phyloP scores from a whole-genome alignment of 768 basidiomycete genomes.

The Dioszegia crocea region DNA sequence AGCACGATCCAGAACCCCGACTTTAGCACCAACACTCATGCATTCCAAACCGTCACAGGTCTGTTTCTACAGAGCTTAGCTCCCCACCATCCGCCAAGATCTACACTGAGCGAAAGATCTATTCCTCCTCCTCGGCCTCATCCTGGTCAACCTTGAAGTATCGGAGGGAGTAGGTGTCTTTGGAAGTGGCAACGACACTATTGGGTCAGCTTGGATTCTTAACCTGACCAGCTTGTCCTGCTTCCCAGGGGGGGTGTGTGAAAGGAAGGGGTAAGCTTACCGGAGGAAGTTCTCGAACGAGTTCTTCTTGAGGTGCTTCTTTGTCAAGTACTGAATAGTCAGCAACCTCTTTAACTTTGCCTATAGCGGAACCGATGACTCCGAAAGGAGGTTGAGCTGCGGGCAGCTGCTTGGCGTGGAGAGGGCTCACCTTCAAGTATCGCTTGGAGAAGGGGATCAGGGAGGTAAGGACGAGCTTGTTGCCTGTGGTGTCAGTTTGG shows the following conservation, averaged over 20 bases:
- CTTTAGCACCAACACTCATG: no score
- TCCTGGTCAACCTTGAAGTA: slow-evolving; percentile 62
- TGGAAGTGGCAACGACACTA: slow-evolving; percentile 79
- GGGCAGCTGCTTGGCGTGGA: not conserved
- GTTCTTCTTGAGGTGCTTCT: slow-evolving; percentile 99
- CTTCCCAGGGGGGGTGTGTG: not conserved
- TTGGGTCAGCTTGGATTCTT: slow-evolving; percentile 4
- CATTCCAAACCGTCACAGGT: no score
- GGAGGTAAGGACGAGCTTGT: slow-evolving; percentile 78
- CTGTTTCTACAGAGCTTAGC: no score
- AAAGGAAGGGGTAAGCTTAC: slow-evolving; percentile 44
- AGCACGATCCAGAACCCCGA: no score
- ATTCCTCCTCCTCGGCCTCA: slow-evolving; percentile 51
- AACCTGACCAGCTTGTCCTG: not conserved
- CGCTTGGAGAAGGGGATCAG: slow-evolving; percentile 90
- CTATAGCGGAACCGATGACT: no score
- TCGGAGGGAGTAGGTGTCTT: slow-evolving; percentile 88
- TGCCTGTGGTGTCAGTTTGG: slow-evolving; percentile 49
- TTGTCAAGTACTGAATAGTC: slow-evolving; percentile 75
- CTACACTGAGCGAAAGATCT: slow-evolving; percentile 19
- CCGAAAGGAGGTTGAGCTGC: no score
- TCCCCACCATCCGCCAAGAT: not conserved
- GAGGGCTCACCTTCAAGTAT: slow-evolving; percentile 61
- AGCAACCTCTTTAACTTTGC: no score
- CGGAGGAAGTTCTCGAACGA: slow-evolving; percentile 91